A percentile compares a stretch with the other conserved stretches of the same genome.
Conservation (phyloP, 2,329 filamentous ascomycete genomes). For the Penicillium sp. region DNA sequence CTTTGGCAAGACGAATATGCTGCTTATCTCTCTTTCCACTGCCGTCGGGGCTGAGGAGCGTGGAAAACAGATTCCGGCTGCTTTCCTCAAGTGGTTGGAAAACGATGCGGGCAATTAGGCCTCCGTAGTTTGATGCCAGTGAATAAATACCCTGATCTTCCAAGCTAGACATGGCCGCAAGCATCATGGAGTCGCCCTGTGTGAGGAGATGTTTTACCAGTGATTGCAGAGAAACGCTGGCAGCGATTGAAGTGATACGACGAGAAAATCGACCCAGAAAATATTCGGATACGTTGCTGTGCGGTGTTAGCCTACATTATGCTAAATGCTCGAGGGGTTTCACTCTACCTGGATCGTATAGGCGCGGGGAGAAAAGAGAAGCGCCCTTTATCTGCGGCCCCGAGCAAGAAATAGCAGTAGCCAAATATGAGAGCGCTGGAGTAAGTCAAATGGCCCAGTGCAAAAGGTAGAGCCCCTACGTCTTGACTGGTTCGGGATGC, state of each 20-base stretch:
- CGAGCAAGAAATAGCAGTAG: conserved; percentile 60
- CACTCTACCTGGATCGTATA: conserved; percentile 42
- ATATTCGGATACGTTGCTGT: conserved; percentile 42
- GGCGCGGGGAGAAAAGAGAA: conserved; percentile 63
- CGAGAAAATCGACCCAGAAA: conserved; percentile 60
- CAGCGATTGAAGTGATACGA: conserved; percentile 65
- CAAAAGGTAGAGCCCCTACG: conserved; percentile 79
- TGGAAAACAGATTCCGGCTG: conserved; percentile 82
- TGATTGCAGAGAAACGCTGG: conserved; percentile 82
- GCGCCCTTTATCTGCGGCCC: conserved; percentile 51
- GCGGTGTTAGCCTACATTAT: conserved; percentile 9
- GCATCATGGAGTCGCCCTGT: conserved; percentile 86
- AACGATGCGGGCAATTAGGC: conserved; percentile 77
- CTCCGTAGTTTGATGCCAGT: conserved; percentile 89
- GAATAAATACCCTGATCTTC: conserved; percentile 86
- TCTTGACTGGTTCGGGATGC: conserved; percentile 50
- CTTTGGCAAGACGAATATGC: conserved; percentile 27
- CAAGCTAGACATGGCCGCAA: conserved; percentile 70
- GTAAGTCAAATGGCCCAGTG: conserved; percentile 77
- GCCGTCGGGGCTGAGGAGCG: conserved; percentile 55
- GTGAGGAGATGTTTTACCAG: conserved; percentile 89
- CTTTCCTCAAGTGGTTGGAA: conserved; percentile 96
- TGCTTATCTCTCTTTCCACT: conserved; percentile 13
- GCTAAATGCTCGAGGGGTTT: not conserved
- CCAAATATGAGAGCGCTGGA: conserved; percentile 62